Evolutionary conservation across 1,139 yeast genomes (phyloP).

Genomic region (Hemisphaericaspora xylofermentans): DNA sequence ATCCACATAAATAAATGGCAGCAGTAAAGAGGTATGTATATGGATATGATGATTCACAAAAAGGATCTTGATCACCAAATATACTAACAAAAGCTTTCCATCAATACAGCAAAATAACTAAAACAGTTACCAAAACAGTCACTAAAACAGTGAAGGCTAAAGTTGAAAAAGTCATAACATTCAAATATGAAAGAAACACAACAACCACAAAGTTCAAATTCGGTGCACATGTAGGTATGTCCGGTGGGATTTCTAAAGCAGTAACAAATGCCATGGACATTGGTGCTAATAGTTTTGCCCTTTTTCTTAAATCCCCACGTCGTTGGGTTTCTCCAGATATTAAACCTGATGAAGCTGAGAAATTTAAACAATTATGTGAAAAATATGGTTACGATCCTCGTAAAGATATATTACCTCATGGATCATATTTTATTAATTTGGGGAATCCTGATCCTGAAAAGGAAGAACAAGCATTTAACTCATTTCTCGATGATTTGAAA

Average conservation of each 20-base stretch:
- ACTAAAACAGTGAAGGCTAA: slow-evolving; percentile 8
- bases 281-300: slow-evolving; percentile 85
- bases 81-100: background rate
- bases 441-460: slow-evolving; percentile 89
- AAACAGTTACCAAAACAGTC: slow-evolving; percentile 7
- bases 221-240: slow-evolving; percentile 79
- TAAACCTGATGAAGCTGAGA: slow-evolving; percentile 60
- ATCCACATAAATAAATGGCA: background rate
- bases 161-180: slow-evolving; percentile 11
- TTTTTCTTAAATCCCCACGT: slow-evolving; percentile 86
- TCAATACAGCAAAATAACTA: background rate
- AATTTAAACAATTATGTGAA: slow-evolving; percentile 63
- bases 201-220: slow-evolving; percentile 44
- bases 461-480: slow-evolving; percentile 68
- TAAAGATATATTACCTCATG: slow-evolving; percentile 87
- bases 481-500: slow-evolving; percentile 82
- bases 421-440: slow-evolving; percentile 86
- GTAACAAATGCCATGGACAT: slow-evolving; percentile 71
- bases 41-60: too few relatives aligned
- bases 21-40: background rate
- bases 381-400: slow-evolving; percentile 66
- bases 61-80: too few relatives aligned
- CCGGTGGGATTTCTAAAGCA: slow-evolving; percentile 76
- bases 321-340: slow-evolving; percentile 87
- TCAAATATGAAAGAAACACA: slow-evolving; percentile 24